Conservation (phyloP, 805 yeast species). For the Saturnispora kantuleensis region DNA sequence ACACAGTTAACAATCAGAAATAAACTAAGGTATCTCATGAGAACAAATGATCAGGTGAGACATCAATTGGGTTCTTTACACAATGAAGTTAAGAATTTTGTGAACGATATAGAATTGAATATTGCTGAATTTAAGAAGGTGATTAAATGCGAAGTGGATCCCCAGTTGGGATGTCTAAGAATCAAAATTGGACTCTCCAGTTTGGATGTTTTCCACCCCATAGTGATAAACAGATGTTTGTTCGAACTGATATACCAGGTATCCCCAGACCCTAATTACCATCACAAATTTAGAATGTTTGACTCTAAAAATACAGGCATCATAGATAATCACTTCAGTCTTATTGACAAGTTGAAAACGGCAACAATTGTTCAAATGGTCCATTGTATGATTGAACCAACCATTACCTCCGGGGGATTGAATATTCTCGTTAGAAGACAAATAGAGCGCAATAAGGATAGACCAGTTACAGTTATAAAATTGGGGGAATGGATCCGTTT, state of each 20-base stretch:
- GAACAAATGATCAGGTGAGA: constrained; percentile 11
- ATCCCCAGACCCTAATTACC: constrained; percentile 4
- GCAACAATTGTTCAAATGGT: not conserved
- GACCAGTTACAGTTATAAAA: not conserved
- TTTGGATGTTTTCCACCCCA: constrained; percentile 12
- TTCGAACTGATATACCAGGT: constrained; percentile 15
- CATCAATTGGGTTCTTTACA: constrained; percentile 7
- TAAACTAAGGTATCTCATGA: constrained; percentile 25
- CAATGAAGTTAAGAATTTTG: constrained; percentile 10
- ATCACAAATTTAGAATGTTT: constrained; percentile 8
- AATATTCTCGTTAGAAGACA: not conserved
- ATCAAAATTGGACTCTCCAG: constrained; percentile 15
- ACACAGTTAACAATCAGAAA: constrained; percentile 49
- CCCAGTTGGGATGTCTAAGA: constrained; percentile 7
- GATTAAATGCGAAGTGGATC: constrained; percentile 8
- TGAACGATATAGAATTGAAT: constrained; percentile 15
- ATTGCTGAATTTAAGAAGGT: constrained; percentile 14
- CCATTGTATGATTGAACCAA: not conserved
- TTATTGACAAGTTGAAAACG: not conserved
- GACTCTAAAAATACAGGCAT: constrained; percentile 6
- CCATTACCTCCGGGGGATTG: not conserved
- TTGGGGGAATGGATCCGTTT: not conserved
- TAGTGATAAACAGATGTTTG: constrained; percentile 22
- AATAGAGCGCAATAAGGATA: not conserved
- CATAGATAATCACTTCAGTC: not conserved